Evolutionary conservation across 192 early-diverging fungal species (phyloP).

Genomic region (Obelidium mucronatum): DNA sequence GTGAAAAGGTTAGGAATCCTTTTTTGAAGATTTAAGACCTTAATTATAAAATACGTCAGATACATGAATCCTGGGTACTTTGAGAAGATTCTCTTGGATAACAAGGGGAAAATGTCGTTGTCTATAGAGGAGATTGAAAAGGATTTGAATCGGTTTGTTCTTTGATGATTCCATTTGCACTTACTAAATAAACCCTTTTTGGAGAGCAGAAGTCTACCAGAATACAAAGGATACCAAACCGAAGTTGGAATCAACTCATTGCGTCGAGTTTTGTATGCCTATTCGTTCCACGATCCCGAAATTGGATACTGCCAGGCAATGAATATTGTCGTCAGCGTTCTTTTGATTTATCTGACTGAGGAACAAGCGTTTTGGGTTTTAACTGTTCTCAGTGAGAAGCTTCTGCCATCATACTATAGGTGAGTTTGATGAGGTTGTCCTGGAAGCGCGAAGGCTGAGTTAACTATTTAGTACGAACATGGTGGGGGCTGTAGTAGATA

Average conservation of each 20-base stretch:
- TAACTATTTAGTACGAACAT: conserved; percentile 82
- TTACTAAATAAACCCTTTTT: too few relatives aligned
- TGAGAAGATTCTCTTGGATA: conserved; percentile 70
- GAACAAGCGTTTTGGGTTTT: conserved; percentile 98
- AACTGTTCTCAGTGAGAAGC: conserved; percentile 85
- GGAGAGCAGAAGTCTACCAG: conserved; percentile 79
- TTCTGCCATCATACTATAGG: conserved; percentile 95
- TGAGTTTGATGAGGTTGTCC: conserved; percentile 15
- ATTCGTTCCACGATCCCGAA: conserved; percentile 72
- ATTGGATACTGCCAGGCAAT: conserved; percentile 99
- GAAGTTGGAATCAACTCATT: conserved; percentile 91
- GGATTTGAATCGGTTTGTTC: conserved; percentile 78
- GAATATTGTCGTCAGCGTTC: conserved; percentile 96
- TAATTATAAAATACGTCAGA: too few relatives aligned
- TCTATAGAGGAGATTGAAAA: conserved; percentile 96
- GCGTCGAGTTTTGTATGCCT: conserved; percentile 85
- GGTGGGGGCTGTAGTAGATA: conserved; percentile 97
- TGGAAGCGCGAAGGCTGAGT: background rate
- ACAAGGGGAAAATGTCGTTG: conserved; percentile 75
- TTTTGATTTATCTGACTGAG: conserved; percentile 93
- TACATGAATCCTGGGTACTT: conserved; percentile 89
- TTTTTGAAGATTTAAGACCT: too few relatives aligned
- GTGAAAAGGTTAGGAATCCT: conserved; percentile 63
- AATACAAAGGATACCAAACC: conserved; percentile 91
- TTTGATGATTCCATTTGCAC: background rate